A percentile compares a stretch with the other conserved stretches of the same genome.
phyloP scores from a whole-genome alignment of 257 asterid species.

The Linaria vulgaris region DNA sequence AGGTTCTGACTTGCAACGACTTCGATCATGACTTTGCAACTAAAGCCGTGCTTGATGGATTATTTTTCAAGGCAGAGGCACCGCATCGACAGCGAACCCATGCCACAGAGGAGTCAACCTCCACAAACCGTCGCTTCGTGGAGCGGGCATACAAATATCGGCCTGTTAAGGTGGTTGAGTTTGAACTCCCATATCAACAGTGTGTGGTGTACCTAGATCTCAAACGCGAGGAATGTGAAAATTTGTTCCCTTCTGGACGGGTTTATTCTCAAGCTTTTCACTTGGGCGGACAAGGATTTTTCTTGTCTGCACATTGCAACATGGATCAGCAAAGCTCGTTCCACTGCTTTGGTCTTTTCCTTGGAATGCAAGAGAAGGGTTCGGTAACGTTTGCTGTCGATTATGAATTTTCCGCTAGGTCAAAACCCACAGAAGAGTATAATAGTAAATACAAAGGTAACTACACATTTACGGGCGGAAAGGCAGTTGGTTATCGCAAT shows the following conservation, averaged over 20 bases:
- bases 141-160: constrained; percentile 87
- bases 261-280: constrained; percentile 82
- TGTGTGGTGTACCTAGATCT: constrained; percentile 89
- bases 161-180: constrained; percentile 81
- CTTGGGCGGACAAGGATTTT: constrained; percentile 77
- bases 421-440: constrained; percentile 49
- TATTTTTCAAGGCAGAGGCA: constrained; percentile 73
- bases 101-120: constrained; percentile 57
- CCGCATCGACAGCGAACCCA: constrained; percentile 75
- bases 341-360: constrained; percentile 75
- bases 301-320: constrained; percentile 76
- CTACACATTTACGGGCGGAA: constrained; percentile 62
- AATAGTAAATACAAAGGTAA: constrained; percentile 60
- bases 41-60: constrained; percentile 71
- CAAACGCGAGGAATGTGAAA: constrained; percentile 69
- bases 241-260: constrained; percentile 74
- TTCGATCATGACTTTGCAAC: constrained; percentile 66
- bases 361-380: constrained; percentile 78
- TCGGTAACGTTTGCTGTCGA: constrained; percentile 56
- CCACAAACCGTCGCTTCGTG: constrained; percentile 56
- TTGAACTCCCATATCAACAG: constrained; percentile 80
- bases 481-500: constrained; percentile 64
- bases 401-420: constrained; percentile 65
- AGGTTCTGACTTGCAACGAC: constrained; percentile 71
- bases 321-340: constrained; percentile 60